These are phyloP conservation scores for Tuber aestivum DNA, from an alignment of 495 filamentous ascomycete genomes.

Conservation along the genomic window DNA sequence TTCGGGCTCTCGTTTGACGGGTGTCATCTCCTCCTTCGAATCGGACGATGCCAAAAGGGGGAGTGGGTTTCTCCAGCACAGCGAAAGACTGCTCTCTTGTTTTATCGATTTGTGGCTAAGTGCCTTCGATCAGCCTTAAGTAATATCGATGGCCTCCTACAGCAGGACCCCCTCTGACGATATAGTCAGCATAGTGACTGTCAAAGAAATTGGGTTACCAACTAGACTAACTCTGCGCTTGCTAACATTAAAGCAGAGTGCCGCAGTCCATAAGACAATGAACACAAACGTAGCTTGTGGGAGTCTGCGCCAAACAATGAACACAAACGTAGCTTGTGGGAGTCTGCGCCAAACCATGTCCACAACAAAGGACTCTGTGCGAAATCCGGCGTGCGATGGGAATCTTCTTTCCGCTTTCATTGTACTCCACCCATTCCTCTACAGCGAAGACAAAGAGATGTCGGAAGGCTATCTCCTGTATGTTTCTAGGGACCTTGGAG, in stretches of 20 bases:
- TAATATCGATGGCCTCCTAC: background rate
- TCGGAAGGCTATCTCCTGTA: background rate
- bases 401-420: background rate
- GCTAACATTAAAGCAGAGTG: background rate
- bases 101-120: background rate
- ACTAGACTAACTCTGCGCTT: background rate
- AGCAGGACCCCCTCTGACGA: background rate
- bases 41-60: background rate
- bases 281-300: background rate
- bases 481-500: background rate
- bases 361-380: background rate
- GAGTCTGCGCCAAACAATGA: background rate
- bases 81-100: background rate
- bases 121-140: background rate
- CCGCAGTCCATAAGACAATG: background rate
- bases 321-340: background rate
- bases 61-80: background rate
- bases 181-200: constrained; percentile 5
- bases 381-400: background rate
- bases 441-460: constrained; percentile 7
- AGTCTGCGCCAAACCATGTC: background rate
- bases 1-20: background rate
- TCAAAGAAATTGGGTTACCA: constrained; percentile 6
- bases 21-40: background rate
- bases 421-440: background rate